phyloP scores from a whole-genome alignment of 345 rosid species.

The Aquilaria malaccensis region DNA sequence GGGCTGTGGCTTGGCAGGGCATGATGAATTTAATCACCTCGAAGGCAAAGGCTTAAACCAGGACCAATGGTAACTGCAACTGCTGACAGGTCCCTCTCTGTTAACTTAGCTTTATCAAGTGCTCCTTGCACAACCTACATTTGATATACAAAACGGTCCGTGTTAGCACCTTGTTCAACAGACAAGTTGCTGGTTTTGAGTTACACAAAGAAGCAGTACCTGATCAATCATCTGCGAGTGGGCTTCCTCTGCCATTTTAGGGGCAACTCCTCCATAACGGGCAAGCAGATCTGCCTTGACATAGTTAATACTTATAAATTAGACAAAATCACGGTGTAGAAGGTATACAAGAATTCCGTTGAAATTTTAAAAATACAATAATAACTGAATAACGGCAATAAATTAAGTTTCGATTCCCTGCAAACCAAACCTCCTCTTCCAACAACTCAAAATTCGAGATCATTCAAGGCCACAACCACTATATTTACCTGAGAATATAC shows the following conservation, averaged over 20 bases:
- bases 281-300: constrained; percentile 82
- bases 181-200: neutral
- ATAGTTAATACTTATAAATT: constrained; percentile 5
- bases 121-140: constrained; percentile 84
- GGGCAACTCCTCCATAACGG: constrained; percentile 91
- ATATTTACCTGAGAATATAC: constrained; percentile 85
- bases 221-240: constrained; percentile 73
- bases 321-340: neutral
- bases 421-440: neutral
- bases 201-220: constrained; percentile 25
- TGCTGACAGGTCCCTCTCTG: constrained; percentile 69
- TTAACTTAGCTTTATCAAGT: constrained; percentile 60
- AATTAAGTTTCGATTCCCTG: neutral
- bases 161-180: neutral
- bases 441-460: neutral
- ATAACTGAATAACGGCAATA: neutral
- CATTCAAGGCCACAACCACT: neutral
- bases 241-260: constrained; percentile 94
- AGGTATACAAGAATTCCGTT: no score
- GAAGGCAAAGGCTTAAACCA: constrained; percentile 91
- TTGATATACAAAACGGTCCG: constrained; percentile 2
- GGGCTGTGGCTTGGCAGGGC: no score
- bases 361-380: no score
- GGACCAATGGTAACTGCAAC: constrained; percentile 99
- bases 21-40: constrained; percentile 40